phyloP scores from a whole-genome alignment of 768 basidiomycete genomes.

The Mycena vulgaris region DNA sequence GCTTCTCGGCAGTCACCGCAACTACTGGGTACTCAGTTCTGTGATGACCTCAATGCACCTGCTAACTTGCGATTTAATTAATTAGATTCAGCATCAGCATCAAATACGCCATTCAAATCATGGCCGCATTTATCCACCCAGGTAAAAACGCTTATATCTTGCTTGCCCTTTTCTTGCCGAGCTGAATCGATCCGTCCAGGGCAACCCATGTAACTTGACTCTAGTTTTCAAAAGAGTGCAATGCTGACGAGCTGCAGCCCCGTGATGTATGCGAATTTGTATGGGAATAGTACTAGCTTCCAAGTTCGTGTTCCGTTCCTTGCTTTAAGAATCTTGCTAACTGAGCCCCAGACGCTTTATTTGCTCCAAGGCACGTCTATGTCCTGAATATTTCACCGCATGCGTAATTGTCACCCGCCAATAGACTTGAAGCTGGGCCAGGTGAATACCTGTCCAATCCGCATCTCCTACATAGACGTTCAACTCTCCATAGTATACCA shows the following conservation, averaged over 20 bases:
- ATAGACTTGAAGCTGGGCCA: constrained; percentile 66
- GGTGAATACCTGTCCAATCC: background rate
- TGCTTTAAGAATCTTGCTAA: background rate
- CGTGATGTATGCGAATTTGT: constrained; percentile 71
- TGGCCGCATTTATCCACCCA: constrained; percentile 64
- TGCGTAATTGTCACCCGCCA: constrained; percentile 25
- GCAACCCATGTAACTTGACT: constrained; percentile 57
- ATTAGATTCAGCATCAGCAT: constrained; percentile 61
- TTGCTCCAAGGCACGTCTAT: constrained; percentile 60
- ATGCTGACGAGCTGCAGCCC: constrained; percentile 49
- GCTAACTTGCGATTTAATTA: background rate
- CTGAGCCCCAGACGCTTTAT: constrained; percentile 58
- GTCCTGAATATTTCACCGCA: background rate
- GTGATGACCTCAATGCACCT: background rate
- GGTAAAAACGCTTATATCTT: background rate
- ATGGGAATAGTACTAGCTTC: constrained; percentile 62
- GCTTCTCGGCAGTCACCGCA: constrained; percentile 51
- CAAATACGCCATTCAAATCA: constrained; percentile 65
- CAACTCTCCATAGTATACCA: constrained; percentile 57
- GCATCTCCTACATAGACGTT: background rate
- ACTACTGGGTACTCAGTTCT: constrained; percentile 47
- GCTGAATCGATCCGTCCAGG: constrained; percentile 46
- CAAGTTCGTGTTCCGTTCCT: constrained; percentile 34
- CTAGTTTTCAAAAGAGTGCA: background rate
- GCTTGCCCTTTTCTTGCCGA: background rate